Evolutionary conservation across 176 grass and related monocot species (phyloP), one percentile per base, ranked within the genome.

Genomic region (Rhynchospora pubera): DNA sequence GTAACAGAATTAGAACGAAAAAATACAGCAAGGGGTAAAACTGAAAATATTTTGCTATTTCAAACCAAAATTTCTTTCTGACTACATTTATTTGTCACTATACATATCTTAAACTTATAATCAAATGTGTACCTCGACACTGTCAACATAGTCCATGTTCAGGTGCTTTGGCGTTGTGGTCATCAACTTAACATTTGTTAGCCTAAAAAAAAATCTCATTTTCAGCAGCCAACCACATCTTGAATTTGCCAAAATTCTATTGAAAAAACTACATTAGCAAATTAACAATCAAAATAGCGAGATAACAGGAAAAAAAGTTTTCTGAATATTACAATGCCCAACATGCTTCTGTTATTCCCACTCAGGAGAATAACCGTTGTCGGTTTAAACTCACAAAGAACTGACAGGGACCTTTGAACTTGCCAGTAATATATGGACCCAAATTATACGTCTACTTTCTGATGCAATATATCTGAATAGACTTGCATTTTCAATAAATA

Each of bases 111-210:
- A n/a, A n/a, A n/a, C 68, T 18, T 44, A 72, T 7, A 48, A 18
- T 30, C 26, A 45, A 61, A 75, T 19, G 16, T 5, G 0, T 62
- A 99, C 96, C 93, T 99, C 95, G 47, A 99, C 96, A 67, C 96
- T 99, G 78, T 99, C 93, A 0, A 99, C 92, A 92, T 93, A 99
- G 81, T 99, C 96, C 96, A 99, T 99, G 64, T 99, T 99, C 28
- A 99, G 91, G 85, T 99, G 96, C 48, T 99, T 92, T 16, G 96
- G 96, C 96, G 95, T 99, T 77, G 96, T 99, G 79, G 96, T 99
- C 96, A 99, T 99, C 92, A 92, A 99, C 68, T 99, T 87, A 75
- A 92, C 92, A 48, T 87, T 57, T 19, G 96, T 95, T 19, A 82
- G 92, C 44, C 96, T 89, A 76, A 99, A 79, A 87, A 87, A 99